Conservation (phyloP, 441 rosid genomes). For the Geranium incanum region DNA sequence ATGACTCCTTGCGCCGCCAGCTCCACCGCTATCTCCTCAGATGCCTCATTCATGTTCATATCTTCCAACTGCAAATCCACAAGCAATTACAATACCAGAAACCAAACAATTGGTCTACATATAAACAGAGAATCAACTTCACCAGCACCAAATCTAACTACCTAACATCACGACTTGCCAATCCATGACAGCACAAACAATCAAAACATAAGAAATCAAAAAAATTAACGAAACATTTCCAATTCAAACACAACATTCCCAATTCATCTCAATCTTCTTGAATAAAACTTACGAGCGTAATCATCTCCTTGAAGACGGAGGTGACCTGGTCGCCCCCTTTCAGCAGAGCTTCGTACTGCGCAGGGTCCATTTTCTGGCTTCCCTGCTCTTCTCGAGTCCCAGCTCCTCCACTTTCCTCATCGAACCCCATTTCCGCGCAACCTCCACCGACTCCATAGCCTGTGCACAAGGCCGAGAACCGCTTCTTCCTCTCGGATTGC, state of each 20-base stretch:
- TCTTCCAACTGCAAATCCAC: constrained; percentile 48
- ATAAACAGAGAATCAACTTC: not conserved
- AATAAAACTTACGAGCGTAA: constrained; percentile 45
- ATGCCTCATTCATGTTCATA: constrained; percentile 85
- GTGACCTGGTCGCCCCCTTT: constrained; percentile 93
- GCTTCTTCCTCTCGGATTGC: constrained; percentile 22
- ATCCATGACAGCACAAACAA: no score
- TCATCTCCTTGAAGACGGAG: constrained; percentile 80
- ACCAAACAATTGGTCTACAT: not conserved
- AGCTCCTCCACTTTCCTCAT: constrained; percentile 19
- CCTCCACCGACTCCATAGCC: constrained; percentile 62
- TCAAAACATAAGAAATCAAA: not conserved
- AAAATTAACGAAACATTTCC: not conserved
- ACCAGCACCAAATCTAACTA: not conserved
- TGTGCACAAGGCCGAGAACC: constrained; percentile 29
- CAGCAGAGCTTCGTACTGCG: constrained; percentile 63
- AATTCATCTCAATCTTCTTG: not conserved
- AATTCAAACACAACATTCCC: not conserved
- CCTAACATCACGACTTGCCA: not conserved
- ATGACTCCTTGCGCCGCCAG: constrained; percentile 90
- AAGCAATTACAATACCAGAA: constrained; percentile 4
- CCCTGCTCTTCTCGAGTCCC: constrained; percentile 28
- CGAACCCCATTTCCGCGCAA: constrained; percentile 45
- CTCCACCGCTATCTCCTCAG: constrained; percentile 82
- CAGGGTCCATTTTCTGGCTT: constrained; percentile 38